A percentile compares a stretch with the other conserved stretches of the same genome.
Evolutionary conservation across 768 basidiomycete genomes (phyloP).

Genomic region (Suillus ampliporus): DNA sequence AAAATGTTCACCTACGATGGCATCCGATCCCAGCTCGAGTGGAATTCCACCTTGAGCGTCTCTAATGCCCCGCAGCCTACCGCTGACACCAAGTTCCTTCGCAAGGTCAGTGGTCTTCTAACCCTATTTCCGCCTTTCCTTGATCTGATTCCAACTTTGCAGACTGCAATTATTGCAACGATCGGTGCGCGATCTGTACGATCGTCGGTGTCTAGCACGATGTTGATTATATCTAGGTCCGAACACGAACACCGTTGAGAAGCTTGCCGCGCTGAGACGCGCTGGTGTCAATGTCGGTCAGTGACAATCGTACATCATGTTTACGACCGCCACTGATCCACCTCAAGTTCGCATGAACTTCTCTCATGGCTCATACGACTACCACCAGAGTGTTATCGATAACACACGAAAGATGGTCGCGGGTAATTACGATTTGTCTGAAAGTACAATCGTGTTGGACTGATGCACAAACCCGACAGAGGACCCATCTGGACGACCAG

Average conservation of each 20-base stretch:
- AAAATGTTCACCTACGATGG: constrained; percentile 62
- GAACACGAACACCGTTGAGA: constrained; percentile 92
- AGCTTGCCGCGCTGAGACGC: constrained; percentile 78
- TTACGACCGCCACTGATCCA: not conserved
- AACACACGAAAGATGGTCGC: constrained; percentile 90
- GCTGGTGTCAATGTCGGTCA: constrained; percentile 98
- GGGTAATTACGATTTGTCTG: constrained; percentile 48
- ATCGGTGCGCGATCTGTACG: constrained; percentile 66
- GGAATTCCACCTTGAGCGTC: constrained; percentile 85
- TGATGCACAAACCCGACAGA: constrained; percentile 43
- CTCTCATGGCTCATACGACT: constrained; percentile 98
- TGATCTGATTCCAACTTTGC: constrained; percentile 17
- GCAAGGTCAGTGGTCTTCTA: constrained; percentile 70
- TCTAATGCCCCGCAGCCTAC: constrained; percentile 71
- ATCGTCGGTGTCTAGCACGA: not conserved
- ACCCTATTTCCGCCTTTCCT: not conserved
- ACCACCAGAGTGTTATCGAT: constrained; percentile 99
- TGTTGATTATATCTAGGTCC: constrained; percentile 63
- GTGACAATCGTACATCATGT: constrained; percentile 34
- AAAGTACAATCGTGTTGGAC: not conserved
- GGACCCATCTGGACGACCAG: constrained; percentile 81
- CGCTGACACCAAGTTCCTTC: constrained; percentile 81
- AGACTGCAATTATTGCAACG: constrained; percentile 99
- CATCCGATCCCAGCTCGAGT: constrained; percentile 86
- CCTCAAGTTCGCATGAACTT: constrained; percentile 98